These are phyloP conservation scores for Fomitiporia mediterranea DNA, from an alignment of 1,284 basidiomycete species.

Conservation along the genomic window DNA sequence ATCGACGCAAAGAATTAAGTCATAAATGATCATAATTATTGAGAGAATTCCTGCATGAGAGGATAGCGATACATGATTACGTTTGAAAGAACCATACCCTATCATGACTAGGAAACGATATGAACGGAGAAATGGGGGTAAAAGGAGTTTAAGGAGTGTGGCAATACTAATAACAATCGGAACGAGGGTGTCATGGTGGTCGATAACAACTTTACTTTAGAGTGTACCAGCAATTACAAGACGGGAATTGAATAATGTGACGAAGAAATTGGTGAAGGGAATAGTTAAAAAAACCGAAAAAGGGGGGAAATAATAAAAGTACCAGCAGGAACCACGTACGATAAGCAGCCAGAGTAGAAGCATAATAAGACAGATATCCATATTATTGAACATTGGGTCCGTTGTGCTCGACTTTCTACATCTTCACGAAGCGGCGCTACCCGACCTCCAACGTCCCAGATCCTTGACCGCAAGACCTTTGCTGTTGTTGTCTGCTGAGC, in stretches of 20 bases:
- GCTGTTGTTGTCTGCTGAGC: constrained; percentile 10
- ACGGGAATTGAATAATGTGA: constrained; percentile 1
- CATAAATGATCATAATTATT: constrained; percentile 14
- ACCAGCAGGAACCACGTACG: not conserved
- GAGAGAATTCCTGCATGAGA: constrained; percentile 1
- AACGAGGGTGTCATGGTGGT: constrained; percentile 10
- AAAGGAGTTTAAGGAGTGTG: constrained; percentile 16
- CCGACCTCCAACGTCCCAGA: constrained; percentile 13
- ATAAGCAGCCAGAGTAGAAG: constrained; percentile 13
- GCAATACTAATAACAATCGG: constrained; percentile 16
- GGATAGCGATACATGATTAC: constrained; percentile 23
- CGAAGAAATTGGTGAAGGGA: not conserved
- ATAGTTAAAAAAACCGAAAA: not conserved
- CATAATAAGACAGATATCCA: constrained; percentile 8
- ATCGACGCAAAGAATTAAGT: not conserved
- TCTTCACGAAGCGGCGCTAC: constrained; percentile 13
- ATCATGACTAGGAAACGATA: constrained; percentile 10
- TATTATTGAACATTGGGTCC: not conserved
- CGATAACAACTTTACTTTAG: not conserved
- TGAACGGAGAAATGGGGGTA: not conserved
- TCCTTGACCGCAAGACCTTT: constrained; percentile 5
- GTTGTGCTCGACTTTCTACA: not conserved
- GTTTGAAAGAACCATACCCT: constrained; percentile 14
- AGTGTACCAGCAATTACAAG: constrained; percentile 11
- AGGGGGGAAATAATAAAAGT: not conserved